Percentiles rank a stretch among this genome's conserved stretches.
Evolutionary conservation across 495 filamentous ascomycete species (phyloP).

Genomic region (Penicillium daleae): DNA sequence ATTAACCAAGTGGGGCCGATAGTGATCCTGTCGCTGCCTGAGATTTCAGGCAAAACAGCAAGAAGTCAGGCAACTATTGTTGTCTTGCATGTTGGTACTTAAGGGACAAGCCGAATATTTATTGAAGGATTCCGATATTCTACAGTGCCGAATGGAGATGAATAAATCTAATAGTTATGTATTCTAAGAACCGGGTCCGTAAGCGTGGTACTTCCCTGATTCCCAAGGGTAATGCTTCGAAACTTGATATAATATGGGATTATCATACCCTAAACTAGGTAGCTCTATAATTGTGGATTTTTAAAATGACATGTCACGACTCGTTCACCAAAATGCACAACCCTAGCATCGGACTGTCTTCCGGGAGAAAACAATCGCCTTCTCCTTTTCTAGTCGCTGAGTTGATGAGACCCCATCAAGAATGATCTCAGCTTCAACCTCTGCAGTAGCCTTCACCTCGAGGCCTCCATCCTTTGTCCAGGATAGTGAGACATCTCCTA

Average conservation of each 20-base stretch:
- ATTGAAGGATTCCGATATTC: background rate
- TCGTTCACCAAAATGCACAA: background rate
- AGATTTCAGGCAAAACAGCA: no score
- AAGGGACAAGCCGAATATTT: background rate
- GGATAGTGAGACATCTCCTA: conserved; percentile 4
- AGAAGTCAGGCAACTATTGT: no score
- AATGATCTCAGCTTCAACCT: conserved; percentile 15
- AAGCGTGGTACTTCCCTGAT: background rate
- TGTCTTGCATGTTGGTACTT: no score
- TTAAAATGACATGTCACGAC: background rate
- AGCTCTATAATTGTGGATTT: background rate
- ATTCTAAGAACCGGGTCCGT: background rate
- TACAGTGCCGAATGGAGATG: background rate
- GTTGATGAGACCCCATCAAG: conserved; percentile 7
- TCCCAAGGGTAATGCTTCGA: background rate
- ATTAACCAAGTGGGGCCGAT: no score
- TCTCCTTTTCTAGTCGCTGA: conserved; percentile 4
- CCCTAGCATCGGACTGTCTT: background rate
- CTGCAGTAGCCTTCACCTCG: conserved; percentile 11
- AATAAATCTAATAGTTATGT: background rate
- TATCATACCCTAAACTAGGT: background rate
- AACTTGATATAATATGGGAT: background rate
- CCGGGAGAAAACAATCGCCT: conserved; percentile 1
- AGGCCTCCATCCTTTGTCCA: conserved; percentile 15
- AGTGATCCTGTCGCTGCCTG: no score